phyloP scores from a whole-genome alignment of 768 basidiomycete species.

The Termitomyces sp. region DNA sequence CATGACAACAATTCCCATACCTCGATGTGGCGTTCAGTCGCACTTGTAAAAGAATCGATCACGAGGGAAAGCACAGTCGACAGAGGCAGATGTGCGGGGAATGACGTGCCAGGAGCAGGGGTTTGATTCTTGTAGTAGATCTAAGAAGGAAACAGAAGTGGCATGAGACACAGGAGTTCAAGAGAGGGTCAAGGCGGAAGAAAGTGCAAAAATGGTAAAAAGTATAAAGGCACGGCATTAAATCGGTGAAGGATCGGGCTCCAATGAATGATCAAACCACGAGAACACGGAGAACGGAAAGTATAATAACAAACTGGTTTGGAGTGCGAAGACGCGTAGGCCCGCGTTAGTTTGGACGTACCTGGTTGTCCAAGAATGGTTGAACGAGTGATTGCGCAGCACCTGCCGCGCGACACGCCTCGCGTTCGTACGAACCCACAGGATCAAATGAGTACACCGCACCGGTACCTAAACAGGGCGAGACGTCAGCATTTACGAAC shows the following conservation, averaged over 20 bases:
- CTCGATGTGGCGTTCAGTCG: constrained; percentile 98
- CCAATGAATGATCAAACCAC: constrained; percentile 10
- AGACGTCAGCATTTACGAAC: constrained; percentile 5
- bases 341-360: constrained; percentile 32
- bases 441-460: constrained; percentile 99
- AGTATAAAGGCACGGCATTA: constrained; percentile 26
- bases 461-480: constrained; percentile 62
- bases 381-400: constrained; percentile 93
- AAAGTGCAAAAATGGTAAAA: constrained; percentile 13
- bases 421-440: constrained; percentile 96
- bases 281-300: constrained; percentile 9
- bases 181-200: constrained; percentile 10
- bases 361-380: constrained; percentile 98
- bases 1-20: constrained; percentile 31
- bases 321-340: constrained; percentile 11
- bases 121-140: constrained; percentile 98
- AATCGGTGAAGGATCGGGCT: constrained; percentile 44
- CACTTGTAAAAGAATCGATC: constrained; percentile 93
- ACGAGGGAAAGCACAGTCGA: constrained; percentile 77
- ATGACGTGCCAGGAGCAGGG: constrained; percentile 61
- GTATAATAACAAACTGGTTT: constrained; percentile 15
- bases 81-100: constrained; percentile 80
- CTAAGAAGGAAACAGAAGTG: constrained; percentile 36
- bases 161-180: constrained; percentile 15
- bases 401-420: constrained; percentile 93